These are phyloP conservation scores for Viridothelium virens DNA, from an alignment of 495 filamentous ascomycete species.

Conservation along the genomic window DNA sequence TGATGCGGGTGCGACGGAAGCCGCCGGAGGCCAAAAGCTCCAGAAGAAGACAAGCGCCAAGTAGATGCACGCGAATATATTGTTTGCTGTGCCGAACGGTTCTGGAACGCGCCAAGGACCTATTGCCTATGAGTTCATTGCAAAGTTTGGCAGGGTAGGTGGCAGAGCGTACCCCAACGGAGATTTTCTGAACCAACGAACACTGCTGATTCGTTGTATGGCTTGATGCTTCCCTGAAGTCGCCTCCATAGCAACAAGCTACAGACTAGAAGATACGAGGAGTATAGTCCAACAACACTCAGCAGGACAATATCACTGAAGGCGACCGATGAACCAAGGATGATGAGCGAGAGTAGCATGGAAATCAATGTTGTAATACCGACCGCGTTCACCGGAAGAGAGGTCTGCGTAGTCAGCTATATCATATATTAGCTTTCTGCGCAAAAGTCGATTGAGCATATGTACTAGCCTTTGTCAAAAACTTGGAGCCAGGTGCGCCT, in stretches of 20 bases:
- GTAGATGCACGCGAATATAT: slow-evolving; percentile 11
- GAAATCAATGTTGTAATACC: slow-evolving; percentile 7
- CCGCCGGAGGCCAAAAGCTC: slow-evolving; percentile 12
- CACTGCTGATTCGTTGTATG: not conserved
- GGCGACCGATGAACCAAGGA: slow-evolving; percentile 15
- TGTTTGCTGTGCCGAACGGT: slow-evolving; percentile 4
- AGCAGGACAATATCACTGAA: slow-evolving; percentile 19
- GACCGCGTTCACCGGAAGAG: slow-evolving; percentile 13
- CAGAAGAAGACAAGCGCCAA: slow-evolving; percentile 13
- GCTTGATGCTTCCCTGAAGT: slow-evolving; percentile 1
- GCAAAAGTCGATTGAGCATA: not conserved
- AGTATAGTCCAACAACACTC: slow-evolving; percentile 5
- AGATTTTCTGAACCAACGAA: not conserved
- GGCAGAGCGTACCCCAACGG: too few relatives aligned
- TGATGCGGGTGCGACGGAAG: slow-evolving; percentile 1
- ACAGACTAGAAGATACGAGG: slow-evolving; percentile 15
- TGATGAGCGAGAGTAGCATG: slow-evolving; percentile 16
- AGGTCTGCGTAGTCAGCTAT: slow-evolving; percentile 12
- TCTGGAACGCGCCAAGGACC: slow-evolving; percentile 3
- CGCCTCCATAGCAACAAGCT: slow-evolving; percentile 11
- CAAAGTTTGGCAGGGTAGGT: not conserved
- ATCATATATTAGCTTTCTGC: not conserved
- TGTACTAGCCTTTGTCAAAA: too few relatives aligned
- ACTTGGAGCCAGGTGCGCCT: slow-evolving; percentile 19
- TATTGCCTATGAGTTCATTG: not conserved